Conservation (phyloP, 768 basidiomycete genomes). For the Collybia mongolica region DNA sequence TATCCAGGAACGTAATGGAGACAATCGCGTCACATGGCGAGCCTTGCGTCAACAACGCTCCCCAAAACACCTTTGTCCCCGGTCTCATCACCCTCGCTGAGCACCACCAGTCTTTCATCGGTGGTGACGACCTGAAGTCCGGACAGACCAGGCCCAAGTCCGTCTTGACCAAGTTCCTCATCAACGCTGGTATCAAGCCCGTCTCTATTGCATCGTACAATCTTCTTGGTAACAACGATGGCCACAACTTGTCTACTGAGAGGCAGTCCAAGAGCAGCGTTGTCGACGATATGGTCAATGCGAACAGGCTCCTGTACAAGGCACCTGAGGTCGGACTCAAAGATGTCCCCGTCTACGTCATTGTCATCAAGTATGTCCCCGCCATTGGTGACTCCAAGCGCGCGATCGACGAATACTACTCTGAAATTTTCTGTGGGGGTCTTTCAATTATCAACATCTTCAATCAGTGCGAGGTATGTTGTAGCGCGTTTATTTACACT, state of each 20-base stretch:
- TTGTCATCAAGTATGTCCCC: conserved; percentile 96
- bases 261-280: conserved; percentile 94
- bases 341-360: conserved; percentile 60
- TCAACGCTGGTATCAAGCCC: conserved; percentile 98
- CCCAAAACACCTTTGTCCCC: conserved; percentile 98
- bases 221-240: conserved; percentile 98
- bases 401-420: conserved; percentile 99
- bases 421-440: conserved; percentile 96
- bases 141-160: conserved; percentile 98
- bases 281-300: conserved; percentile 97
- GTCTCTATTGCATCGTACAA: conserved; percentile 97
- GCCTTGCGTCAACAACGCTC: conserved; percentile 96
- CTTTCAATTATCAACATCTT: conserved; percentile 94
- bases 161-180: conserved; percentile 96
- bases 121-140: conserved; percentile 96
- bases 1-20: too few relatives aligned
- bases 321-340: conserved; percentile 58
- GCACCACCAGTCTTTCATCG: conserved; percentile 87
- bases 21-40: too few relatives aligned
- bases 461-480: conserved; percentile 87
- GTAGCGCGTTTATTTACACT: conserved; percentile 12
- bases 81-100: conserved; percentile 93
- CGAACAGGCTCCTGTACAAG: conserved; percentile 89
- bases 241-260: conserved; percentile 86
- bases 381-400: conserved; percentile 97